Evolutionary conservation across 1,284 basidiomycete genomes (phyloP), one percentile per base, ranked within the genome.

Genomic region (Apiotrichum gracile): DNA sequence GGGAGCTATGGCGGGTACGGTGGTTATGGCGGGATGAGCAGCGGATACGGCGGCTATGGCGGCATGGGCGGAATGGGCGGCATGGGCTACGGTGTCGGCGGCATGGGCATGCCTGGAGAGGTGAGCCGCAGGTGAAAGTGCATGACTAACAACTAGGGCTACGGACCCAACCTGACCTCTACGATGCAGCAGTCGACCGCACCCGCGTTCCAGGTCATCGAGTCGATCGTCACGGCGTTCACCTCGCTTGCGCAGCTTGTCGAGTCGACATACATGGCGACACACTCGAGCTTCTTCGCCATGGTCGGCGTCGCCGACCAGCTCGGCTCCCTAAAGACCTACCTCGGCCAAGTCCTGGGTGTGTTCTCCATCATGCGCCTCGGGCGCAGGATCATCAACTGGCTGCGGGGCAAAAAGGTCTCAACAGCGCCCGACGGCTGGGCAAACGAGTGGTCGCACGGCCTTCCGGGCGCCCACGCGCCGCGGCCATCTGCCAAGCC

Each of bases 231-330:
- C 40, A 90, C 92, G 61, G 96, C 94, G 2, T 97, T 98, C 74
- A 84, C 87, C 0, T 93, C 93, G 14, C 87, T 99, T 57, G 88
- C 96, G 0, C 96, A 98, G 74, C 94, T 99, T 84, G 85, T 99
- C 64, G 94, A 98, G 74, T 87, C 84, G 39, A 98, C 96, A 4
- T 98, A 97, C 76, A 91, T 97, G 87, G 96, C 96, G 4, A 99
- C 96, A 0, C 96, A 99, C 76, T 92, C 89, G 5, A 88, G 85
- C 40, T 98, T 99, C 78, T 98, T 97, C 73, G 94, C 94, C 56
- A 97, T 99, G 88, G 91, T 97, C 51, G 91, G 92, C 57, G 93
- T 98, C 26, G 83, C 93, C 37, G 94, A 99, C 69, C 96, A 98
- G 72, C 88, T 99, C 67, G 85, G 86, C 9, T 86, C 88, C 63